These are phyloP conservation scores for Calocybe gambosa DNA, from an alignment of 1,284 basidiomycete species.

Conservation along the genomic window DNA sequence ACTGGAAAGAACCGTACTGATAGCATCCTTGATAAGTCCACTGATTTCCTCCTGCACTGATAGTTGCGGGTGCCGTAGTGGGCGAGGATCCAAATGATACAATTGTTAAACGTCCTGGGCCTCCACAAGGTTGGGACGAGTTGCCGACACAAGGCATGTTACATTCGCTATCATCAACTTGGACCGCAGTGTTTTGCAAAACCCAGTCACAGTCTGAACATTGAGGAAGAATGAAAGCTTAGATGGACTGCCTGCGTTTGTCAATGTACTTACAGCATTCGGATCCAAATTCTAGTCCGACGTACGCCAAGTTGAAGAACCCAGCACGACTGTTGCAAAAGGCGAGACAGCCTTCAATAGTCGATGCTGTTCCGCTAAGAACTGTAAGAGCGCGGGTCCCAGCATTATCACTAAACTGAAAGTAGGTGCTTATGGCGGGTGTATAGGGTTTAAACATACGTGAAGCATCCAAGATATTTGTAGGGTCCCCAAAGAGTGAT, in stretches of 20 bases:
- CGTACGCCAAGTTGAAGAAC: slow-evolving; percentile 12
- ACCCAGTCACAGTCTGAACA: slow-evolving; percentile 13
- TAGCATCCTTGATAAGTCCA: slow-evolving; percentile 14
- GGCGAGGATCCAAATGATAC: slow-evolving; percentile 6
- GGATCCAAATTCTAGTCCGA: slow-evolving; percentile 8
- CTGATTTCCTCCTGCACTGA: neutral
- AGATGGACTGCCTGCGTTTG: neutral
- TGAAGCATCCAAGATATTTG: slow-evolving; percentile 13
- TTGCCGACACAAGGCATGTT: slow-evolving; percentile 13
- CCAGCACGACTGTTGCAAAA: slow-evolving; percentile 11
- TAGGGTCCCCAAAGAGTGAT: slow-evolving; percentile 10
- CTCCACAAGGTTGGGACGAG: slow-evolving; percentile 13
- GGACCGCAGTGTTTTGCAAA: slow-evolving; percentile 11
- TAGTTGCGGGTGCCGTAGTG: slow-evolving; percentile 6
- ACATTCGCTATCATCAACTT: slow-evolving; percentile 14
- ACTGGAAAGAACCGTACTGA: too few relatives aligned
- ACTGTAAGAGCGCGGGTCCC: slow-evolving; percentile 10
- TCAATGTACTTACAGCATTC: slow-evolving; percentile 8
- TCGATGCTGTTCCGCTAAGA: neutral
- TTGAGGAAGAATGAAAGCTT: neutral
- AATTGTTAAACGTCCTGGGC: slow-evolving; percentile 9
- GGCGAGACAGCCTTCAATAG: slow-evolving; percentile 9
- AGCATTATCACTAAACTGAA: slow-evolving; percentile 4
- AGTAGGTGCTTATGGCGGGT: neutral
- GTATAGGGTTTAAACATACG: slow-evolving; percentile 1